Percentiles rank a stretch among this genome's conserved stretches.
These are phyloP conservation scores for Phytophthora ohioensis DNA, from an alignment of 352 stramenopile species.

Conservation along the genomic window DNA sequence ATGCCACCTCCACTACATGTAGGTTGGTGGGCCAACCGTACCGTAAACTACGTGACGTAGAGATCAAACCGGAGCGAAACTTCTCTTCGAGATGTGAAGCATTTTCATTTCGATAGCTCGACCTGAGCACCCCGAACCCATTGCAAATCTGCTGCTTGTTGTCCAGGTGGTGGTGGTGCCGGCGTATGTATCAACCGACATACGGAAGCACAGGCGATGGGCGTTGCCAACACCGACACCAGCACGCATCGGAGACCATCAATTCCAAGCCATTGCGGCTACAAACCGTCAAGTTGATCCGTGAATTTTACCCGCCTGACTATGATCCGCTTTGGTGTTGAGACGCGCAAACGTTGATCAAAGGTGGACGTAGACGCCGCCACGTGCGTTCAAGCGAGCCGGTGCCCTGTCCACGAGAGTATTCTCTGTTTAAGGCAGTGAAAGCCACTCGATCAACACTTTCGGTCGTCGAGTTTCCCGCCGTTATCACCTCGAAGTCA, in stretches of 20 bases:
- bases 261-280: not conserved
- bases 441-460: constrained; percentile 24
- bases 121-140: not conserved
- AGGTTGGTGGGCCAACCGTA: not conserved
- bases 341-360: constrained; percentile 14
- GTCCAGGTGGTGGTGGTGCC: constrained; percentile 22
- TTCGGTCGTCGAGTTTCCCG: constrained; percentile 13
- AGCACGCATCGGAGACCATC: not conserved
- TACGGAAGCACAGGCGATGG: constrained; percentile 16
- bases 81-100: constrained; percentile 14
- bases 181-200: constrained; percentile 21
- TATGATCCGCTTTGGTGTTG: constrained; percentile 19
- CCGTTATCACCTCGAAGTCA: constrained; percentile 9
- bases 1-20: not conserved
- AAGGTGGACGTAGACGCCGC: constrained; percentile 30
- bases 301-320: constrained; percentile 6
- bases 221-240: constrained; percentile 18
- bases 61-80: not conserved
- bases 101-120: not conserved
- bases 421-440: constrained; percentile 33
- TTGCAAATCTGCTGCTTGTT: constrained; percentile 22
- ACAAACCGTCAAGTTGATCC: not conserved
- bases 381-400: not conserved
- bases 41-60: no score
- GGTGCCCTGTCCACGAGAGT: constrained; percentile 37